Evolutionary conservation across 495 filamentous ascomycete genomes (phyloP).

Genomic region (Penicillium cataractarum): DNA sequence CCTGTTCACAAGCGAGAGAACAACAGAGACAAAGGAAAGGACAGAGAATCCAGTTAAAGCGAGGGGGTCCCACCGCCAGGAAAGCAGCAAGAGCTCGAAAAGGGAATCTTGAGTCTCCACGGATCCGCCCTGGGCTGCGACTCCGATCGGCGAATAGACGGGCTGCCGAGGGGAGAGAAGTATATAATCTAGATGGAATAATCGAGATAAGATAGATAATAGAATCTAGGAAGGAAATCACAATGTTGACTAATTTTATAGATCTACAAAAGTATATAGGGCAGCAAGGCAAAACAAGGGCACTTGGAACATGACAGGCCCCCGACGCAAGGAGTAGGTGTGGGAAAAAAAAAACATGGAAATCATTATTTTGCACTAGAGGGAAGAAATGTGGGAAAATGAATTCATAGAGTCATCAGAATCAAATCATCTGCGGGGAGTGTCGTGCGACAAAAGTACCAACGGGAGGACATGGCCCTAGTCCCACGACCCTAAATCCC

Average conservation of each 20-base stretch:
- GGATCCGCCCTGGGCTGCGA: not conserved
- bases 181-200: not conserved
- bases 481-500: not conserved
- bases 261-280: not conserved
- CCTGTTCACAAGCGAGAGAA: not conserved
- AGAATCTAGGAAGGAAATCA: too few relatives aligned
- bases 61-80: slow-evolving; percentile 21
- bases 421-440: not conserved
- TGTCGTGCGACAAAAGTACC: slow-evolving; percentile 12
- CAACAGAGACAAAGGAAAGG: not conserved
- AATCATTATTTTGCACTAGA: not conserved
- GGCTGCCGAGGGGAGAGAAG: not conserved
- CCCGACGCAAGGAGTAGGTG: not conserved
- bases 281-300: not conserved
- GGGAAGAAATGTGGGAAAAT: not conserved
- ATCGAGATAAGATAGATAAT: too few relatives aligned
- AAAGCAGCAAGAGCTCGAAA: slow-evolving; percentile 30
- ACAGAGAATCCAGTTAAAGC: slow-evolving; percentile 13
- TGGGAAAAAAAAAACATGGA: too few relatives aligned
- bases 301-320: not conserved
- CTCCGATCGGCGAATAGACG: slow-evolving; percentile 18
- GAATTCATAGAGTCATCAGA: not conserved
- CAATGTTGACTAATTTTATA: too few relatives aligned
- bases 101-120: slow-evolving; percentile 35
- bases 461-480: slow-evolving; percentile 1